Percentiles rank a stretch among this genome's conserved stretches.
Evolutionary conservation across 2,329 filamentous ascomycete species (phyloP).

Genomic region (Fusarium decemcellulare): DNA sequence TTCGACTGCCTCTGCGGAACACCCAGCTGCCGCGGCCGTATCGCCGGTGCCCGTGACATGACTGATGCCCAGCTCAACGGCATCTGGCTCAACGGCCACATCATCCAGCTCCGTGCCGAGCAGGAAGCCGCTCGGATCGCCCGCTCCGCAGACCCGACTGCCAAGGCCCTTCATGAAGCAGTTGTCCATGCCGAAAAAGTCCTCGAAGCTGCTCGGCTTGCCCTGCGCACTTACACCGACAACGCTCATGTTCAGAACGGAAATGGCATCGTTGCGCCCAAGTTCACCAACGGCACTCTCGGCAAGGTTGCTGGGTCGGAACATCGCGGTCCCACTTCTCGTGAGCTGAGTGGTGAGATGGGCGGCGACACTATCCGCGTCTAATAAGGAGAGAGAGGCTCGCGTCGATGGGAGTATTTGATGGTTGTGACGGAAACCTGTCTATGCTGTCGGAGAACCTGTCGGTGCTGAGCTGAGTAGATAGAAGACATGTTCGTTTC

Average conservation of each 20-base stretch:
- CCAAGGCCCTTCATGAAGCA: slow-evolving; percentile 58
- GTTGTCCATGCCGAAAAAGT: slow-evolving; percentile 63
- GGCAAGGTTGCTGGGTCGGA: slow-evolving; percentile 43
- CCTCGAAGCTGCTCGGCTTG: slow-evolving; percentile 60
- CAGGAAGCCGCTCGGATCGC: slow-evolving; percentile 28
- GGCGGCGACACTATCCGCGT: slow-evolving; percentile 67
- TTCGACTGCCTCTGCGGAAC: slow-evolving; percentile 76
- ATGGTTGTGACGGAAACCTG: slow-evolving; percentile 23
- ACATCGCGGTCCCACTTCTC: slow-evolving; percentile 64
- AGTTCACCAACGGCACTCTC: slow-evolving; percentile 43
- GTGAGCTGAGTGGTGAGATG: slow-evolving; percentile 73
- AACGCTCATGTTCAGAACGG: slow-evolving; percentile 31
- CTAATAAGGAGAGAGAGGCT: slow-evolving; percentile 40
- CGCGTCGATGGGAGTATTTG: slow-evolving; percentile 2
- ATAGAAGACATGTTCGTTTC: slow-evolving; percentile 26
- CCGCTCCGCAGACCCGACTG: slow-evolving; percentile 55
- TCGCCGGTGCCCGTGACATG: slow-evolving; percentile 76
- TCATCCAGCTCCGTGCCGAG: slow-evolving; percentile 68
- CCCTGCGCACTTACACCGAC: slow-evolving; percentile 56
- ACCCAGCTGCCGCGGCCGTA: slow-evolving; percentile 70
- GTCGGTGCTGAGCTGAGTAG: slow-evolving; percentile 10
- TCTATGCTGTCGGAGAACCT: slow-evolving; percentile 30
- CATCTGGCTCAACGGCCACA: slow-evolving; percentile 74
- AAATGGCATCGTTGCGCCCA: slow-evolving; percentile 23
- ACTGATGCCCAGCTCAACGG: slow-evolving; percentile 65